Conservation (phyloP, 345 rosid species). For the Moringa oleifera region DNA sequence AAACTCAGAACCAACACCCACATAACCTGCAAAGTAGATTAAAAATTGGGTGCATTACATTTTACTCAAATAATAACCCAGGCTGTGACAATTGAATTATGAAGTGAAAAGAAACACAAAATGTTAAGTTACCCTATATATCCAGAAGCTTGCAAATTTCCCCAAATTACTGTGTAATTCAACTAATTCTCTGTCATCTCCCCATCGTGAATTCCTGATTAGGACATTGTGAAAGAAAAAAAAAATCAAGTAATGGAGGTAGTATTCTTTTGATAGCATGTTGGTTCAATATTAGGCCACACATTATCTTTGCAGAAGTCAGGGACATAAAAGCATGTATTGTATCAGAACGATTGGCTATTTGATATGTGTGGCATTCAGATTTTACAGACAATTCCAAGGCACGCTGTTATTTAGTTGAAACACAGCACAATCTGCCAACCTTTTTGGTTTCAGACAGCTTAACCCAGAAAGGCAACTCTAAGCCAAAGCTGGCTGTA, state of each 20-base stretch:
- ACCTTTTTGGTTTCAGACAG: too few relatives aligned
- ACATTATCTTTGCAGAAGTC: too few relatives aligned
- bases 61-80: neutral
- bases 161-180: conserved; percentile 73
- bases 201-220: conserved; percentile 88
- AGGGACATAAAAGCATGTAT: too few relatives aligned
- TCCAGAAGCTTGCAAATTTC: conserved; percentile 74
- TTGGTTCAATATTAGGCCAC: neutral
- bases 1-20: conserved; percentile 96
- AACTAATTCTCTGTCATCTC: conserved; percentile 85
- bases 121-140: conserved; percentile 52
- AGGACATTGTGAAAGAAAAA: neutral
- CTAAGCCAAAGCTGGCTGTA: too few relatives aligned
- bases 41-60: neutral
- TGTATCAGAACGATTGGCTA: too few relatives aligned
- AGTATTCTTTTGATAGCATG: neutral
- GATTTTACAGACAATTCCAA: too few relatives aligned
- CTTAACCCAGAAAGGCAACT: too few relatives aligned
- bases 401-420: too few relatives aligned
- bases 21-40: conserved; percentile 48
- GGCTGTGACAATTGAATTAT: neutral
- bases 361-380: too few relatives aligned
- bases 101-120: conserved; percentile 2
- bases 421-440: too few relatives aligned
- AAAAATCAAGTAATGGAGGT: neutral